Conservation (phyloP, 495 filamentous ascomycete species). For the Tuber magnatum region DNA sequence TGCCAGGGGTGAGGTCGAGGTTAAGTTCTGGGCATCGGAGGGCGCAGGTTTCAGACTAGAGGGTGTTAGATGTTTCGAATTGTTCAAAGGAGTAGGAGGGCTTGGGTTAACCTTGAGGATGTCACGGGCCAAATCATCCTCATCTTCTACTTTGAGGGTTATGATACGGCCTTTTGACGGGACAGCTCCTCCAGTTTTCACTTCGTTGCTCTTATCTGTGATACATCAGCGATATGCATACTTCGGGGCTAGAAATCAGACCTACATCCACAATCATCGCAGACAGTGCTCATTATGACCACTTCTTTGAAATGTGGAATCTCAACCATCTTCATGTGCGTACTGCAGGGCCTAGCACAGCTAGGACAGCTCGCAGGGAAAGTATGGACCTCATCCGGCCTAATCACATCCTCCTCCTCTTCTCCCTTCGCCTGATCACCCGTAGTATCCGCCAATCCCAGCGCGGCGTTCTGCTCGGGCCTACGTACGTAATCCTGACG, state of each 20-base stretch:
- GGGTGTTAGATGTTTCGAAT: constrained; percentile 6
- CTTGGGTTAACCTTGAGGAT: constrained; percentile 60
- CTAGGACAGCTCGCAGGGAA: constrained; percentile 88
- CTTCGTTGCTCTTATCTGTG: constrained; percentile 71
- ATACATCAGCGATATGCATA: constrained; percentile 2
- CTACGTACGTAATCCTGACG: constrained; percentile 74
- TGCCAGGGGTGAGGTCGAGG: constrained; percentile 78
- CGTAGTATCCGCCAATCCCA: constrained; percentile 54
- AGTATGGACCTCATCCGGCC: constrained; percentile 80
- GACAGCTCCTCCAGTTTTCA: constrained; percentile 91
- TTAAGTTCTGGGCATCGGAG: constrained; percentile 77
- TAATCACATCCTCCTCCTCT: constrained; percentile 64
- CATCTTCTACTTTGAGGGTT: constrained; percentile 62
- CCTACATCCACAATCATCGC: constrained; percentile 71
- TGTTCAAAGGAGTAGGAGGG: not conserved
- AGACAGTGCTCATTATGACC: constrained; percentile 79
- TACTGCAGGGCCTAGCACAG: constrained; percentile 70
- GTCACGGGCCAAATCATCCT: constrained; percentile 77
- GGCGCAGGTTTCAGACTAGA: constrained; percentile 70
- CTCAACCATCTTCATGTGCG: constrained; percentile 92
- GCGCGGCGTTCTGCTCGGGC: constrained; percentile 70
- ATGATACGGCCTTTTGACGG: constrained; percentile 81
- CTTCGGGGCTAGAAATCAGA: constrained; percentile 2
- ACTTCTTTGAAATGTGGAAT: constrained; percentile 97
- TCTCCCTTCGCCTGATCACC: constrained; percentile 28